These are phyloP conservation scores for Withania somnifera DNA, from an alignment of 305 asterid genomes.

Conservation along the genomic window DNA sequence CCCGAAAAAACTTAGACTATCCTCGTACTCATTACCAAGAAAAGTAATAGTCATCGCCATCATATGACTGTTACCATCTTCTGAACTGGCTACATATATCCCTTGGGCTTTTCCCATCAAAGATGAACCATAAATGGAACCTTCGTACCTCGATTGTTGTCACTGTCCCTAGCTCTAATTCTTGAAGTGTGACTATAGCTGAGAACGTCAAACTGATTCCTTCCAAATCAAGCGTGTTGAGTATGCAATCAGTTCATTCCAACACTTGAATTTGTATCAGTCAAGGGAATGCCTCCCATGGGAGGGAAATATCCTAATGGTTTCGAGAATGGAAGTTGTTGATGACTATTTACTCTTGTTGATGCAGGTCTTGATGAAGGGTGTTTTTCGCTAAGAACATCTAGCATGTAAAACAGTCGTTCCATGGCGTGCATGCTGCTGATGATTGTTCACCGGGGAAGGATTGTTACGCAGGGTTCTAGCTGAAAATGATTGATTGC, in stretches of 20 bases:
- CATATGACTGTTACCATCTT: conserved; percentile 21
- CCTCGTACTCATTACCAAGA: conserved; percentile 2
- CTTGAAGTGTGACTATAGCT: conserved; percentile 20
- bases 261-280: not conserved
- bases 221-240: conserved; percentile 14
- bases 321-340: conserved; percentile 22
- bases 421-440: not conserved
- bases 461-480: conserved; percentile 11
- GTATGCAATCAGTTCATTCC: not conserved
- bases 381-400: conserved; percentile 11
- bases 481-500: conserved; percentile 15
- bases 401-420: conserved; percentile 19
- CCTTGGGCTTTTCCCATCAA: conserved; percentile 34
- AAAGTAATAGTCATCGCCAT: conserved; percentile 24
- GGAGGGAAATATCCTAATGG: conserved; percentile 25
- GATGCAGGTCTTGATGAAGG: conserved; percentile 6
- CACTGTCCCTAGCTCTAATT: conserved; percentile 24
- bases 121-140: not conserved
- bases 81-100: conserved; percentile 25
- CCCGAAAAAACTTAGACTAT: conserved; percentile 27
- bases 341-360: conserved; percentile 3
- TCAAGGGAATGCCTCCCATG: conserved; percentile 5
- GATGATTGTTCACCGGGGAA: not conserved
- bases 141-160: conserved; percentile 14
- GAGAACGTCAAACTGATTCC: conserved; percentile 24